Percentiles rank a stretch among this genome's conserved stretches.
These are phyloP conservation scores for Meira miltonrushii DNA, from an alignment of 1,284 basidiomycete species.

Conservation along the genomic window DNA sequence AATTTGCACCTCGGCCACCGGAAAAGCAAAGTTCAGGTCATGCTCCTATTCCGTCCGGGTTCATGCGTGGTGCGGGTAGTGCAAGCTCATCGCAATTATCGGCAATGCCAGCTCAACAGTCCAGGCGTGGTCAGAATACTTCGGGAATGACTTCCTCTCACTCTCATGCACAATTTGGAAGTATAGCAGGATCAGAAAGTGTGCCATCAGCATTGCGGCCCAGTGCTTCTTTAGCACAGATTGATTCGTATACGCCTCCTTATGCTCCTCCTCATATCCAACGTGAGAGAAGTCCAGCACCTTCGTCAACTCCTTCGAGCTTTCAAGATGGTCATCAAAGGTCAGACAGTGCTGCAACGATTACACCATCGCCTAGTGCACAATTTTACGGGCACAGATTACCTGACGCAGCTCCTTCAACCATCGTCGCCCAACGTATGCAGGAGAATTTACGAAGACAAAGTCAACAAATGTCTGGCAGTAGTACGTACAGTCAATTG, in stretches of 20 bases:
- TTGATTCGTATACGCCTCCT: conserved; percentile 42
- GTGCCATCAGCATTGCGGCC: conserved; percentile 35
- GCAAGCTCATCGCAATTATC: conserved; percentile 2
- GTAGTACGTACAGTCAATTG: neutral
- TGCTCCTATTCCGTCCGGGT: conserved; percentile 30
- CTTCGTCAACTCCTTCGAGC: conserved; percentile 13
- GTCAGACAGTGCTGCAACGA: conserved; percentile 9
- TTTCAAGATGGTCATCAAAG: conserved; percentile 9
- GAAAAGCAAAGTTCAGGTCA: conserved; percentile 17
- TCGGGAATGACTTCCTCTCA: conserved; percentile 13
- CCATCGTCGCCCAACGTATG: neutral
- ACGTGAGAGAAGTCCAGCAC: conserved; percentile 30
- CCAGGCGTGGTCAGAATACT: conserved; percentile 3
- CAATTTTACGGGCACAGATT: conserved; percentile 2
- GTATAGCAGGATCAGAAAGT: conserved; percentile 24
- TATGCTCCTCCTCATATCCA: conserved; percentile 38
- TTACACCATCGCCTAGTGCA: neutral
- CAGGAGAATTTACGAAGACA: neutral
- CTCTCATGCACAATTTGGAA: conserved; percentile 6
- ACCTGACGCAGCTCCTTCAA: conserved; percentile 1
- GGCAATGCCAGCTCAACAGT: neutral
- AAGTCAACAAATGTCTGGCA: neutral
- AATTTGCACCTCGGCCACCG: conserved; percentile 17
- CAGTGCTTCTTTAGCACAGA: conserved; percentile 40
- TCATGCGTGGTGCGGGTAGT: conserved; percentile 29